Conservation (phyloP, 2,329 filamentous ascomycete species). For the Diplocarpon mali region DNA sequence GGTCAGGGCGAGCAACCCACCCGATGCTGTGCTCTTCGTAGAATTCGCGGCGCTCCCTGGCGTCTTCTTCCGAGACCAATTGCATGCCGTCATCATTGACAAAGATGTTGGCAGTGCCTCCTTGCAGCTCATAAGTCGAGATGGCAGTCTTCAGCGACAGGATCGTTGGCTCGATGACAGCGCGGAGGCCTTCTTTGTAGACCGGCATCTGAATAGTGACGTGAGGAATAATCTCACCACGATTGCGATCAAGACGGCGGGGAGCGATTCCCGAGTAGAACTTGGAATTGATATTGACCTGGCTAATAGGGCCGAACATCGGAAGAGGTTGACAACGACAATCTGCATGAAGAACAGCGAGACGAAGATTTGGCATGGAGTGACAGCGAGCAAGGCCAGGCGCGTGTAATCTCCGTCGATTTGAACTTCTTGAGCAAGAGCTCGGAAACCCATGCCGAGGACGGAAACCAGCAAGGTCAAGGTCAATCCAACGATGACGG, state of each 20-base stretch:
- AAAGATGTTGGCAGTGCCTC: conserved; percentile 58
- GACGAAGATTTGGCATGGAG: conserved; percentile 48
- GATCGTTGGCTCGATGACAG: conserved; percentile 44
- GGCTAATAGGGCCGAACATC: conserved; percentile 38
- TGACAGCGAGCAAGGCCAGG: conserved; percentile 39
- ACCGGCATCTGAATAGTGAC: conserved; percentile 40
- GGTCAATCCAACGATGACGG: conserved; percentile 41
- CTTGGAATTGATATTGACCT: conserved; percentile 35
- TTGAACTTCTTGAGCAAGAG: conserved; percentile 41
- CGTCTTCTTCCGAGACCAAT: conserved; percentile 39
- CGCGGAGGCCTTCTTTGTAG: conserved; percentile 37
- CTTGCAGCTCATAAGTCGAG: conserved; percentile 47
- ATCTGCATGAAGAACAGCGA: conserved; percentile 38
- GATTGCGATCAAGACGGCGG: conserved; percentile 30
- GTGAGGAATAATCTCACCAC: conserved; percentile 34
- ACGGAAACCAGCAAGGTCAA: conserved; percentile 40
- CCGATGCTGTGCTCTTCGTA: conserved; percentile 48
- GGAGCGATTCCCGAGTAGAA: conserved; percentile 28
- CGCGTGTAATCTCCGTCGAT: conserved; percentile 43
- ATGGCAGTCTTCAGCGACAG: conserved; percentile 45
- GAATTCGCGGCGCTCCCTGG: conserved; percentile 39
- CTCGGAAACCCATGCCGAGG: conserved; percentile 44
- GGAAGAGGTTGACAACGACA: conserved; percentile 38
- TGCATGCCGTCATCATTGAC: conserved; percentile 61
- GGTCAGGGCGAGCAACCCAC: conserved; percentile 41